These are phyloP conservation scores for Tulasnella sp. DNA, from an alignment of 768 basidiomycete species.

Conservation along the genomic window DNA sequence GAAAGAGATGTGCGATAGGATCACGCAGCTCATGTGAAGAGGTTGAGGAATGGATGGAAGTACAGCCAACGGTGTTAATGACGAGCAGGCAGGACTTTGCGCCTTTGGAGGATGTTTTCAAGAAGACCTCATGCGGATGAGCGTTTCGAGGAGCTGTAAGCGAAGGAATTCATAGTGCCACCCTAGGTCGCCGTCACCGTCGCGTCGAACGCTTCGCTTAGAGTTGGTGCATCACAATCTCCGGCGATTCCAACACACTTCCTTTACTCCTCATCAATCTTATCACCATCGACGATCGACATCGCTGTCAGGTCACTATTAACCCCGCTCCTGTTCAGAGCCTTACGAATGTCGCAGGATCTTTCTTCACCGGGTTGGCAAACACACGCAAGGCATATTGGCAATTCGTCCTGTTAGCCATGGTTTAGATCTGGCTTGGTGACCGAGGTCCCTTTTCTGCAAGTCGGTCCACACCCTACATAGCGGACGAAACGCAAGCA, in stretches of 20 bases:
- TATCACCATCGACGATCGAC: constrained; percentile 35
- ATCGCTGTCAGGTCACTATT: constrained; percentile 22
- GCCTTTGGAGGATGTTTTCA: constrained; percentile 50
- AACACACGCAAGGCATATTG: constrained; percentile 51
- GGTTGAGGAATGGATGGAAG: constrained; percentile 40
- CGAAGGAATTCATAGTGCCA: constrained; percentile 17
- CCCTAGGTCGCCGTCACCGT: constrained; percentile 21
- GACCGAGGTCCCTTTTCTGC: constrained; percentile 98
- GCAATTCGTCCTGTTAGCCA: constrained; percentile 78
- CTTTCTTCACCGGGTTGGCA: constrained; percentile 26
- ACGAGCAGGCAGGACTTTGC: constrained; percentile 76
- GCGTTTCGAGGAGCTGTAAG: constrained; percentile 62
- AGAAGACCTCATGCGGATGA: constrained; percentile 67
- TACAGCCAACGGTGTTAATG: constrained; percentile 50
- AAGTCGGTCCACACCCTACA: constrained; percentile 32
- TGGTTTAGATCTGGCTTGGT: constrained; percentile 88
- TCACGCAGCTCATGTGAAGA: constrained; percentile 67
- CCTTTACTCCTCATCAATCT: constrained; percentile 34
- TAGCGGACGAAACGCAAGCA: too few relatives aligned
- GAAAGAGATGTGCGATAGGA: constrained; percentile 79
- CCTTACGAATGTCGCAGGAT: constrained; percentile 7
- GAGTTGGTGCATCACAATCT: constrained; percentile 23
- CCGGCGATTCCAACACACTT: constrained; percentile 44
- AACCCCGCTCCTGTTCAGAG: constrained; percentile 8
- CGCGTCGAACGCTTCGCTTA: constrained; percentile 15